phyloP scores from a whole-genome alignment of 768 basidiomycete genomes.

The Russula vinacea region DNA sequence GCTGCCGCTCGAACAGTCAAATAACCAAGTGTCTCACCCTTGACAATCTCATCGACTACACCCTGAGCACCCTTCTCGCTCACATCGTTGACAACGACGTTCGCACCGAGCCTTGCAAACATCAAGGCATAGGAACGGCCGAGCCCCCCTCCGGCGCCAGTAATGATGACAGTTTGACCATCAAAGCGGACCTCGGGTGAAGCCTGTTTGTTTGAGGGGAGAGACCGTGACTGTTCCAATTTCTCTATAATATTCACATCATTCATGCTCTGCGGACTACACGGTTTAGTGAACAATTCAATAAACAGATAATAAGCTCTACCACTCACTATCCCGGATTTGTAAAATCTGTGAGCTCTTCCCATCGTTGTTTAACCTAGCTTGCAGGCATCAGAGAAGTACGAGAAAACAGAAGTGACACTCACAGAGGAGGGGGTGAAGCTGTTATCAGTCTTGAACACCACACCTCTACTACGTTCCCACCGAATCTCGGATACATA shows the following conservation, averaged over 20 bases:
- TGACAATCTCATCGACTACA: constrained; percentile 84
- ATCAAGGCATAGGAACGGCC: constrained; percentile 90
- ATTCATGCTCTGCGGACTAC: constrained; percentile 59
- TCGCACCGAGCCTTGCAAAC: constrained; percentile 91
- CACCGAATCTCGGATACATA: constrained; percentile 89
- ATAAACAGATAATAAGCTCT: not conserved
- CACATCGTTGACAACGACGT: constrained; percentile 95
- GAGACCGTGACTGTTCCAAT: constrained; percentile 59
- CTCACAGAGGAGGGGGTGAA: constrained; percentile 92
- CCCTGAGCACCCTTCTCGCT: constrained; percentile 77
- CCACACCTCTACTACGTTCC: constrained; percentile 82
- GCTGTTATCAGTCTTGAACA: constrained; percentile 85
- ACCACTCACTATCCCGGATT: constrained; percentile 62
- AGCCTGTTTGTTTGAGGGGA: constrained; percentile 67
- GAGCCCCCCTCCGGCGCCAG: constrained; percentile 92
- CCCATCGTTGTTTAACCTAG: constrained; percentile 82
- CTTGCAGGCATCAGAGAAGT: not conserved
- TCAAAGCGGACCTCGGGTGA: constrained; percentile 74
- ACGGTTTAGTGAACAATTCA: constrained; percentile 28
- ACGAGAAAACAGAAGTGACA: not conserved
- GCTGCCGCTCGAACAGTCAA: not conserved
- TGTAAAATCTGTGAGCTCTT: constrained; percentile 74
- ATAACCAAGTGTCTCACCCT: constrained; percentile 46
- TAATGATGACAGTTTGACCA: constrained; percentile 88
- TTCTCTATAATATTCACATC: constrained; percentile 62